phyloP scores from a whole-genome alignment of 2,329 filamentous ascomycete species.

The Alternaria longipes region DNA sequence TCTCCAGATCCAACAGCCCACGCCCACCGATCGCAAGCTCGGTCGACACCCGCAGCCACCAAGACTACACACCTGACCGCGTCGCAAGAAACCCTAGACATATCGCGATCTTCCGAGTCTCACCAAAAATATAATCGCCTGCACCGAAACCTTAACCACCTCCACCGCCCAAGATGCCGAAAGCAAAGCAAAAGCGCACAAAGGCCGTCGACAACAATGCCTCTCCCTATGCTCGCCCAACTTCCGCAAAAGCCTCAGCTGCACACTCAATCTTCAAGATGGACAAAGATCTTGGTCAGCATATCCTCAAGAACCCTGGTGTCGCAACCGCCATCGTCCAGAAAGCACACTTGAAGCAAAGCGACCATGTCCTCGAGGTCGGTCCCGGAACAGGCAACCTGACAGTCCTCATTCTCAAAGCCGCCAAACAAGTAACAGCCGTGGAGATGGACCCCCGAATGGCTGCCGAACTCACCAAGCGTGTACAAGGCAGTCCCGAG shows the following conservation, averaged over 20 bases:
- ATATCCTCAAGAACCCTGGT: slow-evolving; percentile 92
- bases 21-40: slow-evolving; percentile 12
- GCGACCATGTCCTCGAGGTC: slow-evolving; percentile 86
- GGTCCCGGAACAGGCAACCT: slow-evolving; percentile 90
- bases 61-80: not conserved
- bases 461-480: slow-evolving; percentile 93
- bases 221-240: slow-evolving; percentile 57
- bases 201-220: slow-evolving; percentile 42
- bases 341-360: slow-evolving; percentile 90
- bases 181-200: slow-evolving; percentile 52
- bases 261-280: slow-evolving; percentile 95
- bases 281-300: slow-evolving; percentile 88
- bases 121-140: not conserved
- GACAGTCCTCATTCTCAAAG: slow-evolving; percentile 87
- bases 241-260: slow-evolving; percentile 57
- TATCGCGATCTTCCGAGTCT: not conserved
- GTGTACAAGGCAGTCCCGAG: slow-evolving; percentile 87
- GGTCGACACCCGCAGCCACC: slow-evolving; percentile 1
- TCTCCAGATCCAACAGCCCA: slow-evolving; percentile 22
- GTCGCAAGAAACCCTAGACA: not conserved
- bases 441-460: slow-evolving; percentile 96
- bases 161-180: slow-evolving; percentile 54
- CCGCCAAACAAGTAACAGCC: slow-evolving; percentile 82
- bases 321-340: slow-evolving; percentile 83
- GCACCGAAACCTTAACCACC: not conserved